A percentile compares a stretch with the other conserved stretches of the same genome.
Conservation (phyloP, 768 basidiomycete species). For the Glaciozyma antarctica region DNA sequence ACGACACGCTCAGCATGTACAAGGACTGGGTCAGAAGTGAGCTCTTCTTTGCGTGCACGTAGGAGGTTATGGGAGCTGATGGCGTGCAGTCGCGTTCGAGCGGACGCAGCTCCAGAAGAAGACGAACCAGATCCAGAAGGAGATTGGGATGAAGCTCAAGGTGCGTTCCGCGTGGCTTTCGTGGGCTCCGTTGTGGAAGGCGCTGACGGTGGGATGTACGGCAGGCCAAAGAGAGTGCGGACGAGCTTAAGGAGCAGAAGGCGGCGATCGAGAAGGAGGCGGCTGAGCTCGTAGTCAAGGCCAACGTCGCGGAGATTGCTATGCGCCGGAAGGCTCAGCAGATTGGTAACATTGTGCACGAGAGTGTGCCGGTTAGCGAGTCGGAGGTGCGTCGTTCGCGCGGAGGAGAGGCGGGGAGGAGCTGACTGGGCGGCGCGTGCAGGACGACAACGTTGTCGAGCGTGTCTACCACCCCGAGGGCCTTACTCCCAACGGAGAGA, state of each 20-base stretch:
- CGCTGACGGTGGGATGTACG: background rate
- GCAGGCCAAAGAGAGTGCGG: constrained; percentile 83
- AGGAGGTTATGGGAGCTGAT: background rate
- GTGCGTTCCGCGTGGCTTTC: constrained; percentile 38
- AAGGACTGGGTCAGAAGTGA: constrained; percentile 86
- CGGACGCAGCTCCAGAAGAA: constrained; percentile 66
- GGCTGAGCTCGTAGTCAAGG: constrained; percentile 62
- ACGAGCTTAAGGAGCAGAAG: constrained; percentile 76
- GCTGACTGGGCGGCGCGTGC: background rate
- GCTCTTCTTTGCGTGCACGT: constrained; percentile 38
- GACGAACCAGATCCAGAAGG: constrained; percentile 83
- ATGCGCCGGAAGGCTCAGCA: constrained; percentile 72
- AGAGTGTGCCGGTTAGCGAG: constrained; percentile 68
- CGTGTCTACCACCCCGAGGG: constrained; percentile 80
- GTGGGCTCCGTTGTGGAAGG: background rate
- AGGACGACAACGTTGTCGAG: constrained; percentile 84
- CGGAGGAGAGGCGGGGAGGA: background rate
- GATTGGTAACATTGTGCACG: constrained; percentile 88
- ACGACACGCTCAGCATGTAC: constrained; percentile 88
- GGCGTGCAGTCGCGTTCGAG: constrained; percentile 68
- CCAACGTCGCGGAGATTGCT: constrained; percentile 61
- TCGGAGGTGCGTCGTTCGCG: constrained; percentile 59
- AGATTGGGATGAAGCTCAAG: constrained; percentile 91
- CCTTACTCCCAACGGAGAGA: constrained; percentile 58
- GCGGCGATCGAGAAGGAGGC: constrained; percentile 74